These are phyloP conservation scores for Wilcoxina mikolae DNA, from an alignment of 495 filamentous ascomycete species.

Conservation along the genomic window DNA sequence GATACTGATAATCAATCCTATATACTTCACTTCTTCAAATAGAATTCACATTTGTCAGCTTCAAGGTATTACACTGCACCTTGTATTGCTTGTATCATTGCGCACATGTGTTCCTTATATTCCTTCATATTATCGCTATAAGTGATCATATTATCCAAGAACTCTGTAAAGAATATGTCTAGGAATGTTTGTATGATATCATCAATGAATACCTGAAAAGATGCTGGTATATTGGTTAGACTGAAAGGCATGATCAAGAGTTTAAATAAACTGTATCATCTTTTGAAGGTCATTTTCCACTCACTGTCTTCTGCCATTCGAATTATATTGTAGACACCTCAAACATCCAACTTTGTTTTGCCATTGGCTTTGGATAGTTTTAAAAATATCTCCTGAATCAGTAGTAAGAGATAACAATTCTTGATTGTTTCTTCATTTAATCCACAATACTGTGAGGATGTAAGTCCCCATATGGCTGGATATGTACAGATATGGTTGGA, in stretches of 20 bases:
- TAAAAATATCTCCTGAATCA: constrained; percentile 5
- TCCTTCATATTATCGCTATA: constrained; percentile 19
- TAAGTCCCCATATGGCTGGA: no score
- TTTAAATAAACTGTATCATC: not conserved
- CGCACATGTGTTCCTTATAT: constrained; percentile 9
- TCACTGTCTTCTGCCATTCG: constrained; percentile 12
- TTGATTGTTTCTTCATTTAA: constrained; percentile 17
- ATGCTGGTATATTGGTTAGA: constrained; percentile 11
- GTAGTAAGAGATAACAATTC: constrained; percentile 12
- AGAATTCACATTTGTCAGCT: constrained; percentile 8
- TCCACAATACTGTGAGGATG: constrained; percentile 14
- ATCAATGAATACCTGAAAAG: constrained; percentile 5
- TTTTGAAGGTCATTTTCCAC: constrained; percentile 20
- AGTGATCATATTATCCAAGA: constrained; percentile 27
- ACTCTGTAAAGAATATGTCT: constrained; percentile 16
- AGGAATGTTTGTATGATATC: constrained; percentile 1
- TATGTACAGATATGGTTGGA: no score
- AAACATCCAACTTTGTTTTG: constrained; percentile 8
- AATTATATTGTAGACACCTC: constrained; percentile 5
- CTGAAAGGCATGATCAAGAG: constrained; percentile 22
- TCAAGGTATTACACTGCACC: constrained; percentile 18
- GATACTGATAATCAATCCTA: not conserved
- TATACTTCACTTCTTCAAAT: not conserved
- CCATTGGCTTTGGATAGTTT: constrained; percentile 5
- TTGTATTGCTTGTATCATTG: constrained; percentile 3